Conservation (phyloP, 1,284 basidiomycete genomes). For the Ceratobasidium sp. region DNA sequence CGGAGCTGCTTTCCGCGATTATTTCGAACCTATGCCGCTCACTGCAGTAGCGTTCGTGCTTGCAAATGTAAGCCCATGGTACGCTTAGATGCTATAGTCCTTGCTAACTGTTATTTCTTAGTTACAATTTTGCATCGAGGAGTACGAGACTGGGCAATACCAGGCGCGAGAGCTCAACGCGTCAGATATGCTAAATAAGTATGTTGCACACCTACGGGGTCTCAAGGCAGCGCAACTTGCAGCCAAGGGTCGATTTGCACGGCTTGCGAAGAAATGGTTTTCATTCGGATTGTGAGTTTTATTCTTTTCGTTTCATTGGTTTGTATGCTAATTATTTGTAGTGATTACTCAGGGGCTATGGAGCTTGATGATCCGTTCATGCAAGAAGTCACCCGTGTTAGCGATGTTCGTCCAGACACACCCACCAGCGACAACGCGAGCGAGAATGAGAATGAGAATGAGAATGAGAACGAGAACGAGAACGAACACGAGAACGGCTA, state of each 20-base stretch:
- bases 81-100: too few relatives aligned
- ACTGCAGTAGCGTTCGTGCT: neutral
- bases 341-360: conserved; percentile 9
- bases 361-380: neutral
- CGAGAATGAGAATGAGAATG: too few relatives aligned
- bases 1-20: neutral
- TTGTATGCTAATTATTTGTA: neutral
- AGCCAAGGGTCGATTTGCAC: neutral
- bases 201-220: conserved; percentile 8
- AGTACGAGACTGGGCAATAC: neutral
- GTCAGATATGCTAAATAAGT: conserved; percentile 20
- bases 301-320: neutral
- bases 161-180: neutral
- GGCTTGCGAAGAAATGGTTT: neutral
- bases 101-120: neutral
- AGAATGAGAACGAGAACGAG: neutral
- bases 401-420: conserved; percentile 9
- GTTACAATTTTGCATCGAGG: conserved; percentile 15
- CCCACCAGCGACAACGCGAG: neutral
- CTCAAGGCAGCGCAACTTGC: neutral
- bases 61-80: neutral
- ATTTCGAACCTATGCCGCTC: neutral
- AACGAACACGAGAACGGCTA: neutral
- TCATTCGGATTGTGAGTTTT: conserved; percentile 3
- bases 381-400: neutral